Evolutionary conservation across 148 eudicot genomes (phyloP), one percentile per base, ranked within the genome.

Genomic region (Fagopyrum esculentum): DNA sequence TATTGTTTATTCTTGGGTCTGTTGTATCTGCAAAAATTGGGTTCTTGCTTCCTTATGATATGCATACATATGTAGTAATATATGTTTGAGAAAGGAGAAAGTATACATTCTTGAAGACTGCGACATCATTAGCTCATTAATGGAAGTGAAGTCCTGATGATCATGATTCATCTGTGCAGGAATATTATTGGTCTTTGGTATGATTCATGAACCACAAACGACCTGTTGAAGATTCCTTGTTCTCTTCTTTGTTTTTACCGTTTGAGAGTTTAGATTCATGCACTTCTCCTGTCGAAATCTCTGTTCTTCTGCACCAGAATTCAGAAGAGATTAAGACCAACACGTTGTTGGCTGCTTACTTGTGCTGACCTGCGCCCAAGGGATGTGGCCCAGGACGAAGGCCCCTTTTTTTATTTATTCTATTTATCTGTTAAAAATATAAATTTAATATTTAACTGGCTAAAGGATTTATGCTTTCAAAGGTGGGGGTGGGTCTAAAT

Each of bases 161-260:
- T 2, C 3, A 9, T 50, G 54, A 2, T 50, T 3, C 13, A 11
- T 50, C 54, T 50, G 54, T 50, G 54, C 54, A 50, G 54, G 54
- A 50, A 50, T 10, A 50, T 8, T 50, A 13, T 9, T 10, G 13
- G 7, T 57, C 22, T 17, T 17, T 19, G 29, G 7, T 19, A 57
- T 57, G 63, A 22, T 57, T 57, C 63, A 57, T 57, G 59, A 55
- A 55, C 22, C 22, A 55, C 19, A 55, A 55, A 55, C 8, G 15
- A 66, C 17, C 3, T 64, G 70, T 40, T 64, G 70, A 64, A 64
- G 70, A 64, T 64, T 64, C 70, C 70, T 40, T 35, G n/a, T 64
- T 11, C 29, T 1, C 10, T 35, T 35, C 17, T 66, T 46, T 13
- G 12, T 12, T 7, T 13, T 12, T 17, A 66, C 46, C 6, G 2